Conservation (phyloP, 2,329 filamentous ascomycete genomes). For the Clonostachys byssicola region DNA sequence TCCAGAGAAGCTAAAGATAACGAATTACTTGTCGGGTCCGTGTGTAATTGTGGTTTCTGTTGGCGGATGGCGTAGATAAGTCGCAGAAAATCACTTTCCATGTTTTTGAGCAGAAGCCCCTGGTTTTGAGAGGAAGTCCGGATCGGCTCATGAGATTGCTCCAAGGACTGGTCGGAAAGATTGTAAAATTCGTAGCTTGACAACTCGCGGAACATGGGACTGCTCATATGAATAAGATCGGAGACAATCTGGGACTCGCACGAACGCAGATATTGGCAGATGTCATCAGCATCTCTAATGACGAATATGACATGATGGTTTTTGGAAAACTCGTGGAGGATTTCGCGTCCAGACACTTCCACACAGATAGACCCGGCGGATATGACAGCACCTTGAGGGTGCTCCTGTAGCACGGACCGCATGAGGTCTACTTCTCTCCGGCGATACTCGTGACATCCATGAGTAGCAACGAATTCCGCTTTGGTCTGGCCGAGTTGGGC, state of each 20-base stretch:
- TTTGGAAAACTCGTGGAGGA: constrained; percentile 48
- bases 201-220: constrained; percentile 29
- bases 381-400: constrained; percentile 51
- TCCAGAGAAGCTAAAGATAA: constrained; percentile 40
- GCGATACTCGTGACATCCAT: constrained; percentile 6
- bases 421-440: constrained; percentile 7
- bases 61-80: not conserved
- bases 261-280: constrained; percentile 43
- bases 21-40: not conserved
- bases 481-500: constrained; percentile 50
- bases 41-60: not conserved
- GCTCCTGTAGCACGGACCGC: constrained; percentile 37
- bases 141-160: not conserved
- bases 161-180: not conserved
- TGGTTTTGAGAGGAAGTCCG: too few species aligned
- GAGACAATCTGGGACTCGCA: constrained; percentile 39
- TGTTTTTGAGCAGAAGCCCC: constrained; percentile 33
- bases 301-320: constrained; percentile 55
- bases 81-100: constrained; percentile 10
- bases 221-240: constrained; percentile 39
- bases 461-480: constrained; percentile 44
- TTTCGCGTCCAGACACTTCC: constrained; percentile 45
- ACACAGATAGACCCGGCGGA: constrained; percentile 48
- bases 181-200: constrained; percentile 57
- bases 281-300: constrained; percentile 29